These are phyloP conservation scores for Pholiota conissans DNA, from an alignment of 768 basidiomycete species.

Conservation along the genomic window DNA sequence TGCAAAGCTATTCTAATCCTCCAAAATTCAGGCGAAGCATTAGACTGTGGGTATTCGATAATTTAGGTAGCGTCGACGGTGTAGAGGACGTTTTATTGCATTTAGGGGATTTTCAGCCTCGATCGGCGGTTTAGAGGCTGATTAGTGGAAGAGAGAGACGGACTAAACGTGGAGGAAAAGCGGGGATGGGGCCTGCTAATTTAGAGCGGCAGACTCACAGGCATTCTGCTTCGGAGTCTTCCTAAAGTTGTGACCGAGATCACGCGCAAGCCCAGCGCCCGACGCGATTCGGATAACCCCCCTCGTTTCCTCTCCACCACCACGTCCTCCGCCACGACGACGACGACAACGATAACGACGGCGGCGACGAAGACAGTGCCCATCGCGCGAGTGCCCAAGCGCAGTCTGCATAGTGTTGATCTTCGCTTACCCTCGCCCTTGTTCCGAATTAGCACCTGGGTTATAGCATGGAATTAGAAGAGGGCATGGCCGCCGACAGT, in stretches of 20 bases:
- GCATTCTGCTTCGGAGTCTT: too few relatives aligned
- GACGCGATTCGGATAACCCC: background rate
- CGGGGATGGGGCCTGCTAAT: slow-evolving; percentile 5
- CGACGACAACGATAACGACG: background rate
- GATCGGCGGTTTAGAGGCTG: background rate
- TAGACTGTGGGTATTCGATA: too few relatives aligned
- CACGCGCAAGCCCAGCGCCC: background rate
- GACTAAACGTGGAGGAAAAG: slow-evolving; percentile 12
- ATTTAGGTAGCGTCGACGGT: too few relatives aligned
- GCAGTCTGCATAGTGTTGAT: background rate
- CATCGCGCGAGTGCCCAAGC: background rate
- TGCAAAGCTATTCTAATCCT: background rate
- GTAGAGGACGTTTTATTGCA: too few relatives aligned
- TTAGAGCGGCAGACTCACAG: slow-evolving; percentile 9
- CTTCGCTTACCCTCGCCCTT: slow-evolving; percentile 1
- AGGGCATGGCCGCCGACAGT: slow-evolving; percentile 5
- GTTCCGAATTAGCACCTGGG: slow-evolving; percentile 6
- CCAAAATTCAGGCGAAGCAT: too few relatives aligned
- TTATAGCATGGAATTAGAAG: slow-evolving; percentile 4
- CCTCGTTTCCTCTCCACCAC: slow-evolving; percentile 6
- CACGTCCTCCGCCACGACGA: background rate
- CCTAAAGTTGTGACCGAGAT: too few relatives aligned
- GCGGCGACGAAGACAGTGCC: background rate
- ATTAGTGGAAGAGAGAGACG: slow-evolving; percentile 3
- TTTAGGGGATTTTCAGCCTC: too few relatives aligned